Base-by-base conservation (phyloP, 192 early-diverging fungal genomes). In the Linderina pennispora region DNA sequence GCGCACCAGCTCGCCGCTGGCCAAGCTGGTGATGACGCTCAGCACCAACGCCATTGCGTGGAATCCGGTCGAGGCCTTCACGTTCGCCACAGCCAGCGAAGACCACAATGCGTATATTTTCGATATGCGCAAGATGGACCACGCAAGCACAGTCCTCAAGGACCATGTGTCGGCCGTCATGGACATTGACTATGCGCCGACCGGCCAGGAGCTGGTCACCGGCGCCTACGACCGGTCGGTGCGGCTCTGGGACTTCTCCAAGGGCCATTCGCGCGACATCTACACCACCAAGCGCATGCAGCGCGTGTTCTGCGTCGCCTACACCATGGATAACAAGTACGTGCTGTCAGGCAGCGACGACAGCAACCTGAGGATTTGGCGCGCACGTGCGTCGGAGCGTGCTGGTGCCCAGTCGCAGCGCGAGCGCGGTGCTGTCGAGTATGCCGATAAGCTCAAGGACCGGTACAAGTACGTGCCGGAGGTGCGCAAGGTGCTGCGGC, bases 251-350 rank as follows among this genome's bases (percentile, higher is more conserved):
- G 80, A 87, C 32, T 78, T 80, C 3, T 65, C 80, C 20, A 68
- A 80, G 6, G 92, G 92, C 11, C 87, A 90, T 63, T 83, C 80
- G 41, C 81, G 90, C 28, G 97, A 98, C 57, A 79, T 92, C 23
- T 99, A 99, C 69, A 92, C 97, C 73, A 91, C 94, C 8, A 92
- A 96, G 70, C 90, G 97, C 42, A 99, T 99, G 97, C 97, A 98
- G 65, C 77, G 85, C 14, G 81, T 97, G 22, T 98, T 96, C 58
- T 87, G 86, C 44, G 94, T 93, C 16, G 81, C 86, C 45, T 99
- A 77, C 65, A 86, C 83, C 39, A 91, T 94, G 90, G 97, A 99
- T 62, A 79, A 81, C 59, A 94, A 91, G 40, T 99, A 82, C 60
- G 84, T 99, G 5, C 56, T 99, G 18, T 94, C 90, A 9, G 97